phyloP scores from a whole-genome alignment of 176 grass and related monocot genomes.

The Tuctoria greenei region DNA sequence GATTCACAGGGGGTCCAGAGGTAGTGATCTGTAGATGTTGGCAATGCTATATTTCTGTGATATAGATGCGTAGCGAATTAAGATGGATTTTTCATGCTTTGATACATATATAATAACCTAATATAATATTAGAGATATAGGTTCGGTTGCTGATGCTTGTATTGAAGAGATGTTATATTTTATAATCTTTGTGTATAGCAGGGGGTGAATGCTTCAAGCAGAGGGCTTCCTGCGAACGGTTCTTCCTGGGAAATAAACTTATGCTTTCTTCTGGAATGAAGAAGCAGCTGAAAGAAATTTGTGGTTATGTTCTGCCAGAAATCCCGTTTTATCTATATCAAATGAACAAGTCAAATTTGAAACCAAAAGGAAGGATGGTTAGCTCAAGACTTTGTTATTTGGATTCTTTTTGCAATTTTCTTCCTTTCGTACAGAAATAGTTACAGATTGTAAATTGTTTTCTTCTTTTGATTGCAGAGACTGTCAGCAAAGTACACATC shows the following conservation, averaged over 20 bases:
- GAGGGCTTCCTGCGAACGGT: neutral
- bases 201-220: neutral
- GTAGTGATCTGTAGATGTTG: too few species aligned
- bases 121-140: neutral
- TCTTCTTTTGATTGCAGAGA: neutral
- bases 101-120: too few species aligned
- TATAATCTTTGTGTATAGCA: neutral
- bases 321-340: constrained; percentile 25
- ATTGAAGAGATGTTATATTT: neutral
- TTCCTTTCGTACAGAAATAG: neutral
- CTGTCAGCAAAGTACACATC: constrained; percentile 5
- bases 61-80: too few species aligned
- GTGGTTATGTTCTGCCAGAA: constrained; percentile 5
- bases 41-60: too few species aligned
- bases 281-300: constrained; percentile 3
- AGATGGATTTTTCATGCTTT: too few species aligned
- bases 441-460: neutral
- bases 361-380: neutral
- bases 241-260: constrained; percentile 27
- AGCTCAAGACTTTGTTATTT: neutral
- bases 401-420: neutral
- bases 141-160: neutral
- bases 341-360: constrained; percentile 17
- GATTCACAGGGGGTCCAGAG: too few species aligned
- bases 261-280: constrained; percentile 32